A percentile compares a stretch with the other conserved stretches of the same genome.
Conservation (phyloP, 2,329 filamentous ascomycete genomes). For the Epichloe sylvatica region DNA sequence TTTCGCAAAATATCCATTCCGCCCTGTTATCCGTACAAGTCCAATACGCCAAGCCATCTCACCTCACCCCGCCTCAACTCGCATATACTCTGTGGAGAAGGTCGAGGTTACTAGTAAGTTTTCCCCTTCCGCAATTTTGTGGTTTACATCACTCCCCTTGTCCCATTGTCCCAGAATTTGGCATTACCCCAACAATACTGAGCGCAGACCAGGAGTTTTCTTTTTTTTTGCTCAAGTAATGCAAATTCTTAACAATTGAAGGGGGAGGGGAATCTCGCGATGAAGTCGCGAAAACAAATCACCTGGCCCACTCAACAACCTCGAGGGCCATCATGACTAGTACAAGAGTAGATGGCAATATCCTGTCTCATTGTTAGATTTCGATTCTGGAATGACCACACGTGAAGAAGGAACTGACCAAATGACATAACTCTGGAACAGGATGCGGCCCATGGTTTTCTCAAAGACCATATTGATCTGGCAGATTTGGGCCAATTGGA, state of each 20-base stretch:
- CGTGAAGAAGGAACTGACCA: slow-evolving; percentile 45
- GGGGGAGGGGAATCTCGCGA: background rate
- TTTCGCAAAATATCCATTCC: no score
- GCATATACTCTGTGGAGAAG: no score
- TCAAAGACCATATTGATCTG: slow-evolving; percentile 97
- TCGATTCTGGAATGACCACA: background rate
- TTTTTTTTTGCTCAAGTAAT: background rate
- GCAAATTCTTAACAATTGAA: background rate
- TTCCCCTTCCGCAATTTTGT: no score
- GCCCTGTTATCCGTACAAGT: background rate
- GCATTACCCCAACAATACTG: background rate
- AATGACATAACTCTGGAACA: slow-evolving; percentile 81
- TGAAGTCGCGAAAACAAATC: slow-evolving; percentile 5
- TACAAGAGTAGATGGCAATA: slow-evolving; percentile 80
- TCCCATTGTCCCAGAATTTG: background rate
- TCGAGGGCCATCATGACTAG: slow-evolving; percentile 87
- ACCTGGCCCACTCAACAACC: slow-evolving; percentile 72
- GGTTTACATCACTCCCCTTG: no score
- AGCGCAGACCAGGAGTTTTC: background rate
- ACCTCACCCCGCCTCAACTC: no score
- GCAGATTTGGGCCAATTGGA: slow-evolving; percentile 95
- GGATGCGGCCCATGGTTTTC: slow-evolving; percentile 77
- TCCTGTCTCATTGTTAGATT: slow-evolving; percentile 39
- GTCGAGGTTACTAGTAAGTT: no score
- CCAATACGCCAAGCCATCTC: background rate